Evolutionary conservation across 805 yeast genomes (phyloP).

Genomic region (Aciculoconidium aculeatum): DNA sequence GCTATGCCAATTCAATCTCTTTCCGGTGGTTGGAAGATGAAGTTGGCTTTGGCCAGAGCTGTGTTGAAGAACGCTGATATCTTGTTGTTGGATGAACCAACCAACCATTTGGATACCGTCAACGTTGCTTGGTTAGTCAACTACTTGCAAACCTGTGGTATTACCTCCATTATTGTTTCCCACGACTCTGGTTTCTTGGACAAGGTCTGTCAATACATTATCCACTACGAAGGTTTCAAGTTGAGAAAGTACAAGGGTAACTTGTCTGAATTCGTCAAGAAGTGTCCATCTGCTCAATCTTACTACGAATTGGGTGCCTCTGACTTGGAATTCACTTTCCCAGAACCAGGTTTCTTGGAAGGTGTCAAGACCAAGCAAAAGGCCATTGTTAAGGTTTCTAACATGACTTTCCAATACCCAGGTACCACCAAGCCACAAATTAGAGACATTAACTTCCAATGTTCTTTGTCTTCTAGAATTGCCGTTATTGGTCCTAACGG

Average conservation of each 20-base stretch:
- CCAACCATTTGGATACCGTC: slow-evolving; percentile 99
- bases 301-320: slow-evolving; percentile 99
- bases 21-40: slow-evolving; percentile 99
- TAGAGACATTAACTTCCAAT: slow-evolving; percentile 89
- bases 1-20: slow-evolving; percentile 90
- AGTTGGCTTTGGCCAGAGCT: slow-evolving; percentile 98
- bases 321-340: slow-evolving; percentile 94
- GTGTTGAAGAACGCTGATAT: slow-evolving; percentile 98
- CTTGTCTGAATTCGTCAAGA: slow-evolving; percentile 96
- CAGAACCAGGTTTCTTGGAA: slow-evolving; percentile 99
- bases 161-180: slow-evolving; percentile 96
- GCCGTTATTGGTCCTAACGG: slow-evolving; percentile 99
- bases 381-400: slow-evolving; percentile 96
- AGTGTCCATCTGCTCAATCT: slow-evolving; percentile 97
- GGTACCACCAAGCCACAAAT: slow-evolving; percentile 98
- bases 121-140: slow-evolving; percentile 99
- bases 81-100: slow-evolving; percentile 97
- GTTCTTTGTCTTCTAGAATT: slow-evolving; percentile 98
- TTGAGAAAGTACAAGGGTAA: slow-evolving; percentile 99
- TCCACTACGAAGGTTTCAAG: slow-evolving; percentile 99
- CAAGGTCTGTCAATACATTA: slow-evolving; percentile 94
- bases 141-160: slow-evolving; percentile 98
- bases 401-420: slow-evolving; percentile 99
- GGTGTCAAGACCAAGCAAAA: slow-evolving; percentile 99
- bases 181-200: slow-evolving; percentile 99